Base-by-base conservation (phyloP, 805 yeast species). In the Monosporozyma servazzii region DNA sequence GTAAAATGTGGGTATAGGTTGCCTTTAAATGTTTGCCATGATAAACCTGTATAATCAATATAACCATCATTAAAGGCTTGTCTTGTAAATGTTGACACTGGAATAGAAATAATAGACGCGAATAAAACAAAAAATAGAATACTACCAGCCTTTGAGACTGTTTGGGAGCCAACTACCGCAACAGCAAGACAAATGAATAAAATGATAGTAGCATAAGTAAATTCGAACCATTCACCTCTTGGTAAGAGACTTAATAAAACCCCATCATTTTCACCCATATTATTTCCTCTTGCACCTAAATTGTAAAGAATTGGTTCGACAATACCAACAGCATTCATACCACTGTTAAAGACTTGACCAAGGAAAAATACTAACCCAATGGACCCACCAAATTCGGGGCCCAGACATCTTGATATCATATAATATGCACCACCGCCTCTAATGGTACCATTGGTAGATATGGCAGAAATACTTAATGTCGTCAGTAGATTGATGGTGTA, bases 371-470 rank as follows among this genome's bases (percentile, higher is more conserved):
- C 91, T 29, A 93, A 75, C 1, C 99, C 99, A 56, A 93, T 91
- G 3, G 96, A 86, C 3, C 99, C 99, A 27, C 99, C 99, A 69
- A 93, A 93, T 65, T 93, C 99, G 3, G 97, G 96, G 0, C 99
- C 99, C 54, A 93, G 71, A 33, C 96, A 84, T 58, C 99, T 76
- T 33, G 96, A 86, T 53, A 93, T 88, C 97, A 93, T 93, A 62
- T 89, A 93, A 65, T 93, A 93, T 0, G 98, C 97, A 47, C 99
- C 99, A 15, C 99, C 99, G 13, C 98, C 98, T 58, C 89, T 79
- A 2, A 93, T 98, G 0, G 95, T 88, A 21, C 99, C 99, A 64
- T 93, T 93, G 1, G 99, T 93, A 2, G 97, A 88, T 54, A 93
- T 93, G 1, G 99, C 99, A 51, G 96, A 86, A 53, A 93, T 82